phyloP scores from a whole-genome alignment of 768 basidiomycete species.

The Psilocybe cyanescens region DNA sequence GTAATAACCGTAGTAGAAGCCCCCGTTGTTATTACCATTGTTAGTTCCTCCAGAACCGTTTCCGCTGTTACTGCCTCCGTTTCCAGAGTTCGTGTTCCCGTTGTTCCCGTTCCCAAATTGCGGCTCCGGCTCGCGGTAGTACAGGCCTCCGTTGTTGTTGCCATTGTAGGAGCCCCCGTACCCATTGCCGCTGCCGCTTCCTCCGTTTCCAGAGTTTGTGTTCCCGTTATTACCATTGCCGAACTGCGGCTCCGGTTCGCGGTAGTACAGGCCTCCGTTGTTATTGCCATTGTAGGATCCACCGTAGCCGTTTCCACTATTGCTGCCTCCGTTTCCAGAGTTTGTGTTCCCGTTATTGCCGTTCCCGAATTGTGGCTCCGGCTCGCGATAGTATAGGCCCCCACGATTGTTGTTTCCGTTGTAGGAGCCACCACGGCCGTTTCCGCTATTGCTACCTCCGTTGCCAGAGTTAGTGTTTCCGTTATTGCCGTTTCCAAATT shows the following conservation, averaged over 20 bases:
- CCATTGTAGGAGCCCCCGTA: no score
- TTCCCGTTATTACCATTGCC: neutral
- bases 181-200: neutral
- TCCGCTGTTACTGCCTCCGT: no score
- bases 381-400: neutral
- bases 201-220: neutral
- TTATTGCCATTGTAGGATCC: neutral
- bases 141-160: no score
- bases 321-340: neutral
- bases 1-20: no score
- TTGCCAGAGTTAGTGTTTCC: no score
- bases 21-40: neutral
- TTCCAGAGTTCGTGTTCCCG: no score
- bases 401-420: neutral
- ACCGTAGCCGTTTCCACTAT: neutral
- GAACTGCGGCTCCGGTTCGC: neutral
- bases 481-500: no score
- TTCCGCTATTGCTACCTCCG: no score
- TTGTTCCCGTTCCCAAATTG: no score
- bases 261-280: neutral
- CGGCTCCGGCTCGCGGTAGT: no score
- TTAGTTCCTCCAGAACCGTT: neutral
- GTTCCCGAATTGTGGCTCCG: neutral
- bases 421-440: no score
- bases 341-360: neutral